These are phyloP conservation scores for Kluyveromyces nonfermentans DNA, from an alignment of 805 yeast species.

Conservation along the genomic window DNA sequence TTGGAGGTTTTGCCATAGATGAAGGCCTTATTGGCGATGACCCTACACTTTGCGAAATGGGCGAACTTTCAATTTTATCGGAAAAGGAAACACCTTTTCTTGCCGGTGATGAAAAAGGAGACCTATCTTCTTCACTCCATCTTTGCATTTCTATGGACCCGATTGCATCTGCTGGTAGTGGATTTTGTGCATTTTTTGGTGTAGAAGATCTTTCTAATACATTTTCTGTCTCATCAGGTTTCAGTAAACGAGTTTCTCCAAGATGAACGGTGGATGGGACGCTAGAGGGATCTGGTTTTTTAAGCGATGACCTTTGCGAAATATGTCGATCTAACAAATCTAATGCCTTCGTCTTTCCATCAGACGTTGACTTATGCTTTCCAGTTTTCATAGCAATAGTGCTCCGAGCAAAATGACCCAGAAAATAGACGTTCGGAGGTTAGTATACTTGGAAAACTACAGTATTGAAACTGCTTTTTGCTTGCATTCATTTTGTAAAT, in stretches of 20 bases:
- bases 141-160: background rate
- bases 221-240: background rate
- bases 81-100: conserved; percentile 25
- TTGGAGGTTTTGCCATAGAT: conserved; percentile 13
- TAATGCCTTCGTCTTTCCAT: conserved; percentile 11
- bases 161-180: background rate
- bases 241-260: background rate
- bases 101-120: conserved; percentile 13
- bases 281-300: background rate
- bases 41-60: conserved; percentile 8
- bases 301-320: background rate
- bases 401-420: background rate
- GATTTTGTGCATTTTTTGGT: background rate
- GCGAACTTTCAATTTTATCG: conserved; percentile 22
- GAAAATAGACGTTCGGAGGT: too few species aligned
- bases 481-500: background rate
- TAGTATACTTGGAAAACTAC: background rate
- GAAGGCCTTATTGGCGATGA: conserved; percentile 17
- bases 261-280: conserved; percentile 2
- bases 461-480: too few species aligned
- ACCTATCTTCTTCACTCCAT: background rate
- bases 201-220: conserved; percentile 4
- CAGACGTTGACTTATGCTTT: background rate
- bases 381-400: background rate
- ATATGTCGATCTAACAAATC: conserved; percentile 21